These are phyloP conservation scores for Ormosia semicastrata DNA, from an alignment of 306 rosid species.

Conservation along the genomic window DNA sequence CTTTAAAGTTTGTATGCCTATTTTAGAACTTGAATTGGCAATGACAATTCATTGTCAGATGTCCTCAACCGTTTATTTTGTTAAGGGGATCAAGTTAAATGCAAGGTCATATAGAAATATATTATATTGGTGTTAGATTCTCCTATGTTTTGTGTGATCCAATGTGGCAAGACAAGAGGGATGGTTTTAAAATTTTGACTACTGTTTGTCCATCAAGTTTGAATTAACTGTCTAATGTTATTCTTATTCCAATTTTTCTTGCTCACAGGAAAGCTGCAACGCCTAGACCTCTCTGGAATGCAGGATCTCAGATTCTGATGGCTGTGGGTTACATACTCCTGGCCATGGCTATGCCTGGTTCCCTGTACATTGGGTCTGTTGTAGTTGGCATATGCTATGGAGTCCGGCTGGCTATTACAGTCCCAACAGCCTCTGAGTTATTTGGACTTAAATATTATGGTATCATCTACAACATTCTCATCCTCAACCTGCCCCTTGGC, in stretches of 20 bases:
- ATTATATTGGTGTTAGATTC: neutral
- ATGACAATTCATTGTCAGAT: neutral
- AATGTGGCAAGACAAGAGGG: neutral
- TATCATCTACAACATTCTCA: slow-evolving; percentile 68
- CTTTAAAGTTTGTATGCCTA: neutral
- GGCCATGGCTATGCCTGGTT: slow-evolving; percentile 82
- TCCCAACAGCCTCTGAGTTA: slow-evolving; percentile 69
- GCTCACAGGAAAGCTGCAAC: slow-evolving; percentile 54
- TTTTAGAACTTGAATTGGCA: neutral
- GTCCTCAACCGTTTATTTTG: neutral
- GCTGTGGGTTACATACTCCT: slow-evolving; percentile 69
- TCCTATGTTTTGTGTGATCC: neutral
- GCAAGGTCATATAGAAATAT: neutral
- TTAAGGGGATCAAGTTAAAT: neutral
- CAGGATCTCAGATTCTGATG: slow-evolving; percentile 77
- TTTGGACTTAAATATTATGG: slow-evolving; percentile 83
- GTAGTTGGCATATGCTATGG: slow-evolving; percentile 86
- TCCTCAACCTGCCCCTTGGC: slow-evolving; percentile 89
- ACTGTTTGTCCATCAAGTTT: neutral
- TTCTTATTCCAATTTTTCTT: neutral
- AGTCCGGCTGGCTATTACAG: slow-evolving; percentile 71
- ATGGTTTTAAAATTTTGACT: neutral
- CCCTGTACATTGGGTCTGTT: slow-evolving; percentile 71
- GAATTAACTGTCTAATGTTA: neutral
- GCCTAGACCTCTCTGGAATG: slow-evolving; percentile 73